Evolutionary conservation across 768 basidiomycete species (phyloP), one percentile per base, ranked within the genome.

Genomic region (Suillus clintonianus): DNA sequence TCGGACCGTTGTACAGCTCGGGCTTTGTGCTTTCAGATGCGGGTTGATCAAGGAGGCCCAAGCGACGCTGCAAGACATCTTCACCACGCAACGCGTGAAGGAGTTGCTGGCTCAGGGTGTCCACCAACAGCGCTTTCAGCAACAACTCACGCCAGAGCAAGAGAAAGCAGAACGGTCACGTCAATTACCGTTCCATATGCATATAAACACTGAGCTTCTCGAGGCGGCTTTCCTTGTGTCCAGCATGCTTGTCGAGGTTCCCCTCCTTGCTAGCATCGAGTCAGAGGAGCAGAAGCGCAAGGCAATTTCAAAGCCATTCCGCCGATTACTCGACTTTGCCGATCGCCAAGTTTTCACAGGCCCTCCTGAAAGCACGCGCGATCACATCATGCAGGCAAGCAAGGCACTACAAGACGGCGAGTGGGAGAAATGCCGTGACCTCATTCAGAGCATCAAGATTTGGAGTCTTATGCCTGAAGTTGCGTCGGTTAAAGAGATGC

Each of bases 371-470:
- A 98, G 93, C 71, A 99, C 97, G 37, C 83, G 97, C 39, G 97
- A 99, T 72, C 97, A 99, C 74, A 97, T 99, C 76, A 97, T 99
- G 93, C 97, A 99, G 77, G 97, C 97, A 2, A 94, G 92, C 78
- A 98, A 95, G 77, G 96, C 97, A 2, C 77, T 99, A 54, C 95
- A 98, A 78, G 88, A 91, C 65, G 97, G 97, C 19, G 95, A 99
- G 70, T 99, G 97, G 97, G 92, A 97, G 74, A 89, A 90, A 71
- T 97, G 95, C 71, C 86, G 91, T 53, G 96, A 99, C 72, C 82
- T 99, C 60, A 87, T 99, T 60, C 90, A 95, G 74, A 89, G 90
- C 72, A 99, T 99, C 83, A 99, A 97, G 78, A 95, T 99, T 39
- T 99, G 97, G 97, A 90, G 87, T 69, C 78, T 99, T 65, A 95